These are phyloP conservation scores for Lactarius deliciosus DNA, from an alignment of 768 basidiomycete species.

Conservation along the genomic window DNA sequence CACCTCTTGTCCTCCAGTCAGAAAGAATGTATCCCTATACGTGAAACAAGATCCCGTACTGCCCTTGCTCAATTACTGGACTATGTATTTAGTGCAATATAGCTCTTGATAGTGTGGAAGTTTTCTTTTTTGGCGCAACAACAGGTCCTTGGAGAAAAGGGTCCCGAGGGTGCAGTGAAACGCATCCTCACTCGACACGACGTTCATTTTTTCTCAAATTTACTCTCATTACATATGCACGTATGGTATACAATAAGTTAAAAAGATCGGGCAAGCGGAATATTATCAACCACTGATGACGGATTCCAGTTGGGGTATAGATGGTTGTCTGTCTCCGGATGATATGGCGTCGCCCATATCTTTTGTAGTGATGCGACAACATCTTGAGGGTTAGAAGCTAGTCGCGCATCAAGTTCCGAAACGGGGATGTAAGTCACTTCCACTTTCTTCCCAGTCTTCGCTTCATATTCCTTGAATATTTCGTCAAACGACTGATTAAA, in stretches of 20 bases:
- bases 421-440: constrained; percentile 20
- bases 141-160: no score
- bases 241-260: neutral
- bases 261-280: constrained; percentile 11
- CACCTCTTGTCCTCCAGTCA: no score
- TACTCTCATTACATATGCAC: no score
- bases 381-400: constrained; percentile 21
- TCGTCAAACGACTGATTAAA: constrained; percentile 21
- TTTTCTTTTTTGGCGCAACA: no score
- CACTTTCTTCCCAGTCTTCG: constrained; percentile 24
- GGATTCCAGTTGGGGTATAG: constrained; percentile 31
- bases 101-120: no score
- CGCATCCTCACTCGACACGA: no score
- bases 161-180: no score
- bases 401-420: constrained; percentile 15
- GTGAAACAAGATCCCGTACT: no score
- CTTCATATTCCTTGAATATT: constrained; percentile 22
- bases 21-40: no score
- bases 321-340: constrained; percentile 16
- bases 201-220: no score
- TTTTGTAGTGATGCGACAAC: constrained; percentile 8
- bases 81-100: no score
- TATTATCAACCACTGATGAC: constrained; percentile 18
- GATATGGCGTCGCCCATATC: constrained; percentile 20
- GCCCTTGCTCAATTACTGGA: no score